Percentiles rank a stretch among this genome's conserved stretches.
phyloP scores from a whole-genome alignment of 345 rosid species.

The Sonneratia alba region DNA sequence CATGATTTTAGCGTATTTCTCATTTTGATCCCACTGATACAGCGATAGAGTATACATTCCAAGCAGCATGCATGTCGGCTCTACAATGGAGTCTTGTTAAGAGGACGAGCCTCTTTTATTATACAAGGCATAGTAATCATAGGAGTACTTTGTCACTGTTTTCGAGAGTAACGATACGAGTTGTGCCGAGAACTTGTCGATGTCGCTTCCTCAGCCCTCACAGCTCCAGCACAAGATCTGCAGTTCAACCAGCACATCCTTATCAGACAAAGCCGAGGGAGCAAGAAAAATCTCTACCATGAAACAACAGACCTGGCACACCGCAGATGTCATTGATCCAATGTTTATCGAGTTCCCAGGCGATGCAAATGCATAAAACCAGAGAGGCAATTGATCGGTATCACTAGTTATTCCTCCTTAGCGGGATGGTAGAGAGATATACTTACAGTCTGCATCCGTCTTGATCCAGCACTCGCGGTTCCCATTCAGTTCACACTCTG shows the following conservation, averaged over 20 bases:
- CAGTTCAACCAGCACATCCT: slow-evolving; percentile 16
- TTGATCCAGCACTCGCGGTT: slow-evolving; percentile 77
- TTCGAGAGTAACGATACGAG: too few species aligned
- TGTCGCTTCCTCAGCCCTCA: slow-evolving; percentile 23
- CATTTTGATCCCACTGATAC: too few species aligned
- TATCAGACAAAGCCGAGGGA: slow-evolving; percentile 2
- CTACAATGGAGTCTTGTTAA: neutral
- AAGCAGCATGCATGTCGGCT: neutral
- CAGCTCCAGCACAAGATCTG: slow-evolving; percentile 73
- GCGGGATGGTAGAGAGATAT: neutral
- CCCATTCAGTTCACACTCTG: slow-evolving; percentile 41
- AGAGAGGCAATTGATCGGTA: neutral
- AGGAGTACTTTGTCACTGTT: neutral
- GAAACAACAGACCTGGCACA: neutral
- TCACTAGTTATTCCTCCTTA: too few species aligned
- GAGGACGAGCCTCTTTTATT: neutral
- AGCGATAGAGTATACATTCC: too few species aligned
- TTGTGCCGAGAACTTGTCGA: neutral
- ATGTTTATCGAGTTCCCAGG: neutral
- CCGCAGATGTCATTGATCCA: too few species aligned
- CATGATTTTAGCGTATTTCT: too few species aligned
- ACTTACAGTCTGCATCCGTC: slow-evolving; percentile 83
- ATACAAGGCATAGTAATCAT: neutral
- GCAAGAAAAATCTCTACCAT: neutral
- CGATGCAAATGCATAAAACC: neutral